Evolutionary conservation across 2,329 filamentous ascomycete species (phyloP), one percentile per base, ranked within the genome.

Genomic region (Tolypocladium paradoxum): DNA sequence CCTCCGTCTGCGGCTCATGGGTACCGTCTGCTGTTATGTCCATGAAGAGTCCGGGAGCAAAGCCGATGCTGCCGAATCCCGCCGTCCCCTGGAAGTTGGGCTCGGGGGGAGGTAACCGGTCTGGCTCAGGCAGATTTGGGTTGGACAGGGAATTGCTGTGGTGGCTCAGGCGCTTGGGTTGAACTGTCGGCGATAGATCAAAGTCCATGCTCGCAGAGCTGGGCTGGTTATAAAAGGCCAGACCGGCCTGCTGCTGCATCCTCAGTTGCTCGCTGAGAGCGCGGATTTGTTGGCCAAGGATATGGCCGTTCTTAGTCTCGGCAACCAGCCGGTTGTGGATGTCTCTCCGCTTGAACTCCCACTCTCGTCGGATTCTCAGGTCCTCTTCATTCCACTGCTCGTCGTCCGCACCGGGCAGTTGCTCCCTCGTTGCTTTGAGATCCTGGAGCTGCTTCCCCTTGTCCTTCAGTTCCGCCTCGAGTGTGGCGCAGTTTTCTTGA

Each of bases 401-500:
- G 37, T 83, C 82, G 53, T 83, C 76, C n/a, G 74, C 79, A 18
- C 78, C 83, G 2, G 81, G 78, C 14, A 82, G 75, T 53, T 77
- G 79, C 66, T 85, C 85, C 49, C 83, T 73, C 58, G 85, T 80
- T 54, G 84, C 82, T 64, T 93, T 88, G 29, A 90, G 76, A 50
- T 84, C 78, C 64, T 89, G 88, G 58, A 92, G 81, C 58, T 85
- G 81, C 52, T 85, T 87, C 55, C 71, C 71, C 57, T 73, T 73
- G 53, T 87, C 79, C 58, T 83, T 85, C 31, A 93, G 77, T 56
- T 88, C 84, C 9, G 87, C 79, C 65, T 93, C 88, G 50, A 92
- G 73, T 35, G 75, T 74, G 6, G 77, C 71, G 54, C 80, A 79
- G 53, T 84, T 83, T 38, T 85, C 79, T 61, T 89, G 85, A 24